These are phyloP conservation scores for Aspergillus amoenus DNA, from an alignment of 2,329 filamentous ascomycete genomes.

Conservation along the genomic window DNA sequence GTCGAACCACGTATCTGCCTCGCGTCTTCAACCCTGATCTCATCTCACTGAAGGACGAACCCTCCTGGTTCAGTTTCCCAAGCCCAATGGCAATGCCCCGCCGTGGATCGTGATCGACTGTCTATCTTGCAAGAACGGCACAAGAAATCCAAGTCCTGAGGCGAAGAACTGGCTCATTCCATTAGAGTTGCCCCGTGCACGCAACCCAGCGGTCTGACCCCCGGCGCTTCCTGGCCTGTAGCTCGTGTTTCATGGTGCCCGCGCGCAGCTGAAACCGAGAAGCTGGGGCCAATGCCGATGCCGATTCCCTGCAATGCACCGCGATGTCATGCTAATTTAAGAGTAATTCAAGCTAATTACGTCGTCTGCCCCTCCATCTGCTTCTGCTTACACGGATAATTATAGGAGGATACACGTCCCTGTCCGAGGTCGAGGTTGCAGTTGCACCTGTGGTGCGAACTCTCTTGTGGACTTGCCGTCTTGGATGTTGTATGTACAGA, in stretches of 20 bases:
- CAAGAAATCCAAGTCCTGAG: no score
- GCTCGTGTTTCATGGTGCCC: constrained; percentile 1
- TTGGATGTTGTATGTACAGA: no score
- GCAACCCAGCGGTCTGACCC: background rate
- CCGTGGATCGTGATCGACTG: background rate
- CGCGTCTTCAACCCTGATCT: background rate
- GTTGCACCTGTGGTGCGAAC: background rate
- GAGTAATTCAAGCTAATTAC: background rate
- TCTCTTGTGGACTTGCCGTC: background rate
- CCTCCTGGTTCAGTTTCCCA: background rate
- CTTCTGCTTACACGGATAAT: background rate
- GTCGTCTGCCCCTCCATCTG: background rate
- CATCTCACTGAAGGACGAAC: background rate
- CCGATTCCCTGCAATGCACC: background rate
- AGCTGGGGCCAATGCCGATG: background rate
- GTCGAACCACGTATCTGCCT: constrained; percentile 8
- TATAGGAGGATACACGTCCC: background rate
- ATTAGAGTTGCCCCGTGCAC: constrained; percentile 5
- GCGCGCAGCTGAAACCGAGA: constrained; percentile 8
- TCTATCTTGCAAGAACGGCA: background rate
- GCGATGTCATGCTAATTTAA: background rate
- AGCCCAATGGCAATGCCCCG: background rate
- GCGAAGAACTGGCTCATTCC: background rate
- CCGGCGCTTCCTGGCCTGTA: constrained; percentile 12
- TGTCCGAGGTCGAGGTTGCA: background rate